These are phyloP conservation scores for Cutaneotrichosporon dermatis DNA, from an alignment of 1,284 basidiomycete species.

Conservation along the genomic window DNA sequence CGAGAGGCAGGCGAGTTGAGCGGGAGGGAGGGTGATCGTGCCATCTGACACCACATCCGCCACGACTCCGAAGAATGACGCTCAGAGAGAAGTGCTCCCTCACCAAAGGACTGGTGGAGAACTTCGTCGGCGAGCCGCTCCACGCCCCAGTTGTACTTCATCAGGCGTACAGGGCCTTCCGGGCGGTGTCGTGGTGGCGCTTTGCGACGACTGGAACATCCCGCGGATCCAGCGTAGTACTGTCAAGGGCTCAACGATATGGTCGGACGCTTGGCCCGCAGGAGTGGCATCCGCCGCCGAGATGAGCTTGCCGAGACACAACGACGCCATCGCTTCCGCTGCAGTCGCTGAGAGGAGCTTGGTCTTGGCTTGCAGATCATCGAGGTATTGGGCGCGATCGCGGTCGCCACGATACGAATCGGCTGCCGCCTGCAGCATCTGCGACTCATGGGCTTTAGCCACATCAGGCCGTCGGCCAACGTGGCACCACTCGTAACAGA, in stretches of 20 bases:
- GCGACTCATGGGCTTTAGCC: slow-evolving; percentile 66
- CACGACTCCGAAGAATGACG: slow-evolving; percentile 73
- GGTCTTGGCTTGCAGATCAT: slow-evolving; percentile 65
- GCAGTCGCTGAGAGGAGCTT: slow-evolving; percentile 69
- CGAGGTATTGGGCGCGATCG: slow-evolving; percentile 57
- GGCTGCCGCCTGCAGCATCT: slow-evolving; percentile 68
- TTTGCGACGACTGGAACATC: slow-evolving; percentile 47
- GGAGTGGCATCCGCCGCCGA: slow-evolving; percentile 35
- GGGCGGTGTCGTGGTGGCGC: slow-evolving; percentile 48
- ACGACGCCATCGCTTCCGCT: slow-evolving; percentile 74
- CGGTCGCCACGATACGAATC: slow-evolving; percentile 52
- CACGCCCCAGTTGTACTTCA: slow-evolving; percentile 61
- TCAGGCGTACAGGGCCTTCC: slow-evolving; percentile 70
- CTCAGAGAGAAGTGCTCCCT: slow-evolving; percentile 49
- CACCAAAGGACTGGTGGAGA: slow-evolving; percentile 67
- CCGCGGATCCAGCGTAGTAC: slow-evolving; percentile 52
- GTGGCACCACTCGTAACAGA: slow-evolving; percentile 93
- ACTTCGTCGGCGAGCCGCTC: slow-evolving; percentile 64
- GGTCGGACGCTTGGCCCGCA: slow-evolving; percentile 34
- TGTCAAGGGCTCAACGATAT: slow-evolving; percentile 47
- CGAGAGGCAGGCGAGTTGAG: slow-evolving; percentile 72
- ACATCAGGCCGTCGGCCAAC: slow-evolving; percentile 70
- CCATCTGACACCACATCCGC: slow-evolving; percentile 56
- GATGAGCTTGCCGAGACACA: slow-evolving; percentile 56
- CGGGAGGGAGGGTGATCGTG: slow-evolving; percentile 55